Conservation (phyloP, 2,329 filamentous ascomycete genomes). For the Fusarium tjaetaba region DNA sequence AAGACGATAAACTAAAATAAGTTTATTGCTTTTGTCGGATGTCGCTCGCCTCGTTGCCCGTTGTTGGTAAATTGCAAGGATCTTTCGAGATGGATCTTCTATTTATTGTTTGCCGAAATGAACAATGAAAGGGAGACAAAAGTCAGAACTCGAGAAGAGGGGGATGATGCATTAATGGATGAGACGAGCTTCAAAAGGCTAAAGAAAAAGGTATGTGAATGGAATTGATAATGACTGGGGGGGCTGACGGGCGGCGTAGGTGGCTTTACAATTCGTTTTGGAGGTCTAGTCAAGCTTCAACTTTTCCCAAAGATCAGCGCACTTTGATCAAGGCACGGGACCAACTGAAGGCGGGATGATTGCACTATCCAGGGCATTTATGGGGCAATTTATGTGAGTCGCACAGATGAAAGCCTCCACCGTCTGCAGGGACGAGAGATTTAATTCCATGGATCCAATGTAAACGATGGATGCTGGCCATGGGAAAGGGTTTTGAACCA, state of each 20-base stretch:
- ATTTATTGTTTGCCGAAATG: slow-evolving; percentile 30
- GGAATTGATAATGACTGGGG: slow-evolving; percentile 23
- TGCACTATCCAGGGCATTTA: slow-evolving; percentile 34
- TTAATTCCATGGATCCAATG: slow-evolving; percentile 32
- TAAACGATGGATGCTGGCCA: not conserved
- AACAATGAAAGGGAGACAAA: slow-evolving; percentile 20
- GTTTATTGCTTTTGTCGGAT: slow-evolving; percentile 29
- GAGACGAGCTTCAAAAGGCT: not conserved
- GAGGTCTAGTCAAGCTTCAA: slow-evolving; percentile 10
- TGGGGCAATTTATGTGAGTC: slow-evolving; percentile 31
- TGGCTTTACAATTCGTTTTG: slow-evolving; percentile 22
- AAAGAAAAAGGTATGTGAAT: not conserved
- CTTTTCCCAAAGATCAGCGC: slow-evolving; percentile 32
- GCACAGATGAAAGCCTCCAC: slow-evolving; percentile 24
- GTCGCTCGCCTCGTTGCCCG: slow-evolving; percentile 20
- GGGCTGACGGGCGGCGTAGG: slow-evolving; percentile 33
- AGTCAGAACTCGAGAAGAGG: slow-evolving; percentile 10
- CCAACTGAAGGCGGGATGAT: slow-evolving; percentile 30
- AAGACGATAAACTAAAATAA: not conserved
- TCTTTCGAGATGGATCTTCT: slow-evolving; percentile 15
- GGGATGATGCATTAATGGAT: not conserved
- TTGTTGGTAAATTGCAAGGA: slow-evolving; percentile 17
- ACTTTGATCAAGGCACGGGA: slow-evolving; percentile 39
- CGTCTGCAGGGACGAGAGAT: slow-evolving; percentile 32
- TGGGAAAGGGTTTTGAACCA: slow-evolving; percentile 11